phyloP scores from a whole-genome alignment of 805 yeast species.

The Candida glaebosa region DNA sequence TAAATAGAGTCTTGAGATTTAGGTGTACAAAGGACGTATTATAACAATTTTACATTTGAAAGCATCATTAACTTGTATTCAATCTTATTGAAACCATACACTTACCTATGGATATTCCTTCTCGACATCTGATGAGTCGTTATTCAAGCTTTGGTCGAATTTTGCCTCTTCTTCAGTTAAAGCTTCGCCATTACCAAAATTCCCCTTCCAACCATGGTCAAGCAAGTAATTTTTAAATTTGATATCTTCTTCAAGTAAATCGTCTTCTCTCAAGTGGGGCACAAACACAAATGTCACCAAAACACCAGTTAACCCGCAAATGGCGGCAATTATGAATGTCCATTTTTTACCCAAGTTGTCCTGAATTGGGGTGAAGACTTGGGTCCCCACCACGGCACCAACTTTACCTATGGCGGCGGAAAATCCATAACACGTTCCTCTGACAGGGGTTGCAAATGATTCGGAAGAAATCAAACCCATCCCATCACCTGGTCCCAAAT shows the following conservation, averaged over 20 bases:
- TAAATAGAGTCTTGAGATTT: too few species aligned
- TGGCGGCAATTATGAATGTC: conserved; percentile 80
- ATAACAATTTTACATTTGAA: too few species aligned
- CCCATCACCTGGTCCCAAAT: conserved; percentile 77
- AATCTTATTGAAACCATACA: too few species aligned
- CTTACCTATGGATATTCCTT: too few species aligned
- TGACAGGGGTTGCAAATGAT: conserved; percentile 68
- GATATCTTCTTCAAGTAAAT: conserved; percentile 60
- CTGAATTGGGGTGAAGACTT: conserved; percentile 67
- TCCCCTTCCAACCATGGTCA: conserved; percentile 57
- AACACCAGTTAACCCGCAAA: conserved; percentile 65
- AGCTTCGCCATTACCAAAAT: conserved; percentile 32
- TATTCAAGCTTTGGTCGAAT: not conserved
- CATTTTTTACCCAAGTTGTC: conserved; percentile 59
- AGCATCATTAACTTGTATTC: too few species aligned
- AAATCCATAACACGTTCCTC: conserved; percentile 73
- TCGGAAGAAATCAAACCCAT: conserved; percentile 66
- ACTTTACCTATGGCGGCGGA: conserved; percentile 80
- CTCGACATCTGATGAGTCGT: not conserved
- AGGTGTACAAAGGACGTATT: too few species aligned
- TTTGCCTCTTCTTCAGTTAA: conserved; percentile 16
- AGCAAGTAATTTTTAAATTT: conserved; percentile 57
- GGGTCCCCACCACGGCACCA: conserved; percentile 82
- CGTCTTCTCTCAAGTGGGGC: conserved; percentile 71
- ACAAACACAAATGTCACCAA: conserved; percentile 55